A percentile compares a stretch with the other conserved stretches of the same genome.
phyloP scores from a whole-genome alignment of 805 yeast species.

The Pichia sporocuriosa region DNA sequence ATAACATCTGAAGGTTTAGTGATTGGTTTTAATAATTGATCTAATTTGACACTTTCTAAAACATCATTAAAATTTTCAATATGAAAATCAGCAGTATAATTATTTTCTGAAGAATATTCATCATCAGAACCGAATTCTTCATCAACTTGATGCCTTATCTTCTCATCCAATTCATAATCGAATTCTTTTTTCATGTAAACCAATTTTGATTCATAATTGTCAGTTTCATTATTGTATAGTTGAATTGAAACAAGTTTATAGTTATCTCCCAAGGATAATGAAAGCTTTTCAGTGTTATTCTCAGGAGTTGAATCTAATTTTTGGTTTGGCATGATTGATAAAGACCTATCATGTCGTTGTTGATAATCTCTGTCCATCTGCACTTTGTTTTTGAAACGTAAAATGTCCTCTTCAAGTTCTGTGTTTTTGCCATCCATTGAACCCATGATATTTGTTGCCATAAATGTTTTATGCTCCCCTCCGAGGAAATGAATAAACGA shows the following conservation, averaged over 20 bases:
- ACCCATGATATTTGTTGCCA: background rate
- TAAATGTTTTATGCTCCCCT: no score
- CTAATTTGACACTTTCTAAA: constrained; percentile 44
- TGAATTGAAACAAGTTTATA: constrained; percentile 18
- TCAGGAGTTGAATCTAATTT: constrained; percentile 24
- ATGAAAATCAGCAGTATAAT: constrained; percentile 18
- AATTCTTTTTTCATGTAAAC: constrained; percentile 22
- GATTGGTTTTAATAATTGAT: constrained; percentile 66
- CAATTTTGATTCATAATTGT: constrained; percentile 19
- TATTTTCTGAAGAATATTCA: constrained; percentile 9
- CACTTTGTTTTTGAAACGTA: constrained; percentile 19
- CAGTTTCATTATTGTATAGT: constrained; percentile 14
- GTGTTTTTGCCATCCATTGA: constrained; percentile 2
- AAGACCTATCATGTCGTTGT: constrained; percentile 15
- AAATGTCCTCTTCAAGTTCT: constrained; percentile 17
- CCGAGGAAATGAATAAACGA: no score
- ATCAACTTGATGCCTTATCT: constrained; percentile 24
- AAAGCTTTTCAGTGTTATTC: constrained; percentile 19
- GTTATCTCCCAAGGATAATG: constrained; percentile 21
- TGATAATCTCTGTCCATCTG: constrained; percentile 9
- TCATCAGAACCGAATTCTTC: constrained; percentile 23
- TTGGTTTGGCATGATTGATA: no score
- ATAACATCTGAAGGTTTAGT: constrained; percentile 74
- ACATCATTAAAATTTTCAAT: constrained; percentile 22
- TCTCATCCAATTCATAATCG: constrained; percentile 17